Evolutionary conservation across 1,284 basidiomycete genomes (phyloP).

Genomic region (Rhodotorula sp.): DNA sequence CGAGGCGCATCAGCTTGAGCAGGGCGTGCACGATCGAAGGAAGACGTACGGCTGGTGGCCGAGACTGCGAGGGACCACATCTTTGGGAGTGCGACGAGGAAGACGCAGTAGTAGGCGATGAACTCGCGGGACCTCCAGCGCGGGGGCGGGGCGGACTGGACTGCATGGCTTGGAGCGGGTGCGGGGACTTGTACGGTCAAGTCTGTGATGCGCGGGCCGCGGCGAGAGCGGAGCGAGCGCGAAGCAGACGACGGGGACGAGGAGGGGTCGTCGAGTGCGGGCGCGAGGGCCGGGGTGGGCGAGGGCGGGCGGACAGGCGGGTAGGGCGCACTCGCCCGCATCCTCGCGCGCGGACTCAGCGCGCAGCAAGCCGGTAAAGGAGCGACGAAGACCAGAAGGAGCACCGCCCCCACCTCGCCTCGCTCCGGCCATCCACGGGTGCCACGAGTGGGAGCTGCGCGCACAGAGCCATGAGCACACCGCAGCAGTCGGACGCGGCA

Average conservation of each 20-base stretch:
- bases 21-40: neutral
- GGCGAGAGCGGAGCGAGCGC: neutral
- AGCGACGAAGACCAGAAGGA: too few species aligned
- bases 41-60: constrained; percentile 66
- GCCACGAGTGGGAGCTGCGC: too few species aligned
- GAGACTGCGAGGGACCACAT: constrained; percentile 78
- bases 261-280: neutral
- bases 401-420: neutral
- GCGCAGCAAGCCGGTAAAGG: too few species aligned
- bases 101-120: constrained; percentile 69
- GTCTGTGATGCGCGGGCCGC: constrained; percentile 5
- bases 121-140: constrained; percentile 85
- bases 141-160: neutral
- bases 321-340: too few species aligned
- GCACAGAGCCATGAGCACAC: too few species aligned
- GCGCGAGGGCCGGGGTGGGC: neutral
- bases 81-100: constrained; percentile 65
- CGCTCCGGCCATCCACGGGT: neutral
- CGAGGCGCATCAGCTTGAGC: neutral
- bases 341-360: too few species aligned
- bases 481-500: neutral
- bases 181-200: constrained; percentile 33
- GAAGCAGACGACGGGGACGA: too few species aligned
- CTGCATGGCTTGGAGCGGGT: neutral
- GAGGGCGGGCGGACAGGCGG: too few species aligned